Evolutionary conservation across 2,329 filamentous ascomycete genomes (phyloP).

Genomic region (Sclerotinia nivalis): DNA sequence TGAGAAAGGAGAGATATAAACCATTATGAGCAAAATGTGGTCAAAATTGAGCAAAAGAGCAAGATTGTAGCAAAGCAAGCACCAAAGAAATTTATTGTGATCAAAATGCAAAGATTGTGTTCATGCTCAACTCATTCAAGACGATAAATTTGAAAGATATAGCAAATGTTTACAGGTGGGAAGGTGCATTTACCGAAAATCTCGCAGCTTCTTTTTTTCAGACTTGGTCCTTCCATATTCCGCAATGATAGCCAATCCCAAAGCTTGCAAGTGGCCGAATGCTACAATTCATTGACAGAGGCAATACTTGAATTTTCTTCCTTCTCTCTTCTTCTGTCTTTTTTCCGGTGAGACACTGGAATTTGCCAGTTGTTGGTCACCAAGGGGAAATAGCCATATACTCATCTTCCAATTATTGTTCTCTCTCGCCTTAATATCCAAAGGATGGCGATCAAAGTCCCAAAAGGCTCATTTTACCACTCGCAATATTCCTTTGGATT

Average conservation of each 20-base stretch:
- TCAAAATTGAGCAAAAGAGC: slow-evolving; percentile 20
- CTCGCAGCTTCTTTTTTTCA: background rate
- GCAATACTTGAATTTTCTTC: background rate
- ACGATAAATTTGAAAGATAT: background rate
- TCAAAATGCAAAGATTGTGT: background rate
- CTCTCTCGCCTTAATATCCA: background rate
- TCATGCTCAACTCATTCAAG: background rate
- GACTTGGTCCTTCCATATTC: background rate
- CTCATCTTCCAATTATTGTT: background rate
- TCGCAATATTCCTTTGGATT: slow-evolving; percentile 25
- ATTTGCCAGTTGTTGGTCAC: background rate
- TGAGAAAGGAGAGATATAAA: slow-evolving; percentile 26
- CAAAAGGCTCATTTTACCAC: slow-evolving; percentile 30
- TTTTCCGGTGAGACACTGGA: background rate
- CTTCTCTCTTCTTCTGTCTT: background rate
- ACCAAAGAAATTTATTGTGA: slow-evolving; percentile 6
- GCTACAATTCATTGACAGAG: background rate
- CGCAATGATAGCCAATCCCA: background rate
- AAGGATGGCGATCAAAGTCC: slow-evolving; percentile 23
- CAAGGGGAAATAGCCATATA: no score
- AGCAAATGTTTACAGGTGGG: background rate
- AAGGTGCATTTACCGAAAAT: background rate
- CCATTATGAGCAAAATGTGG: slow-evolving; percentile 25
- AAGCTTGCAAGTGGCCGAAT: background rate
- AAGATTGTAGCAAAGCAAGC: slow-evolving; percentile 17